Percentiles rank a stretch among this genome's conserved stretches.
phyloP scores from a whole-genome alignment of 495 filamentous ascomycete species.

The Aspergillus nidulans region DNA sequence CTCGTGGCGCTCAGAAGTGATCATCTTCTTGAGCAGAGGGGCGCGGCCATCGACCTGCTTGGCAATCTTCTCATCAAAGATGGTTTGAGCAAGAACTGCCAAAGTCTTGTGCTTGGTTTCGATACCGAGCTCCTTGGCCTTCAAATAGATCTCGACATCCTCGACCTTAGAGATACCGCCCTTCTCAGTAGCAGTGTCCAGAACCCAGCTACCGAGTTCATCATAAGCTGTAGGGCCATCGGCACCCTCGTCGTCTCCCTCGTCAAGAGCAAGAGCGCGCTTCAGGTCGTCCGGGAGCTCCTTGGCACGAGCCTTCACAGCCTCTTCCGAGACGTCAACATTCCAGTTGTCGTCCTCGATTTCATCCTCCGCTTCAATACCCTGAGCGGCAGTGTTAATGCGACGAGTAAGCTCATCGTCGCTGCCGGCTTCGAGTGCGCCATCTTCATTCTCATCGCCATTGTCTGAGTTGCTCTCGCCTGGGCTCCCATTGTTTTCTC shows the following conservation, averaged over 20 bases:
- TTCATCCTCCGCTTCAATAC: conserved; percentile 59
- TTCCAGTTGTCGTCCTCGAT: conserved; percentile 88
- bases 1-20: conserved; percentile 86
- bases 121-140: conserved; percentile 91
- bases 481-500: conserved; percentile 60
- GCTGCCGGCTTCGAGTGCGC: conserved; percentile 69
- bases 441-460: conserved; percentile 64
- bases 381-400: conserved; percentile 78
- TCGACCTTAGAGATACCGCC: conserved; percentile 70
- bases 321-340: conserved; percentile 90
- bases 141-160: conserved; percentile 88
- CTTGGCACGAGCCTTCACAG: conserved; percentile 88
- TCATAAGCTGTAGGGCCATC: conserved; percentile 84
- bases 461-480: conserved; percentile 68
- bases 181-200: conserved; percentile 64
- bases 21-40: conserved; percentile 84
- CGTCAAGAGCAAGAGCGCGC: conserved; percentile 78
- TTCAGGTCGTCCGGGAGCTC: conserved; percentile 89
- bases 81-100: conserved; percentile 84
- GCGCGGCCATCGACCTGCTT: conserved; percentile 80
- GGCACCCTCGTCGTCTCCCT: conserved; percentile 78
- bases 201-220: conserved; percentile 88
- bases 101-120: conserved; percentile 92
- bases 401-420: conserved; percentile 90
- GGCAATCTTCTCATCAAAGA: conserved; percentile 87